Percentiles rank a stretch among this genome's conserved stretches.
These are phyloP conservation scores for Phytophthora sansomeana DNA, from an alignment of 352 stramenopile genomes.

Conservation along the genomic window DNA sequence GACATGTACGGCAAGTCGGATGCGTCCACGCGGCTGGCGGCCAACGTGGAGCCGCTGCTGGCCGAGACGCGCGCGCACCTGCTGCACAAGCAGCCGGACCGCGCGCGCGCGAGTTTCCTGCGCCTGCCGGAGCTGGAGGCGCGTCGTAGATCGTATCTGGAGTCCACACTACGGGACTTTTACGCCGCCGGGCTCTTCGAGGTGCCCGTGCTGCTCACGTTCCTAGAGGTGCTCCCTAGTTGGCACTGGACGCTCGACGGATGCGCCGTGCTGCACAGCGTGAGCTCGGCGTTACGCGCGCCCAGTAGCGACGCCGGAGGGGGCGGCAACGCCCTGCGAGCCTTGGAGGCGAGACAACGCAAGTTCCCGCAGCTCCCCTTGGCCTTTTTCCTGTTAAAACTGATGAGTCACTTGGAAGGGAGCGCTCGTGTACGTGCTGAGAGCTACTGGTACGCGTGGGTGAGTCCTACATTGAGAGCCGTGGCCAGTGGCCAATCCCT, in stretches of 20 bases:
- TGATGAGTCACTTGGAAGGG: constrained; percentile 71
- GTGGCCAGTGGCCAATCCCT: constrained; percentile 57
- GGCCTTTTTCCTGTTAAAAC: constrained; percentile 73
- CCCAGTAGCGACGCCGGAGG: constrained; percentile 34
- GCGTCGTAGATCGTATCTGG: constrained; percentile 48
- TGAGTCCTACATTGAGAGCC: constrained; percentile 58
- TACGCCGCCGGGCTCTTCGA: constrained; percentile 74
- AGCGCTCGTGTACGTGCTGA: constrained; percentile 59
- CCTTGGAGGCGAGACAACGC: constrained; percentile 41
- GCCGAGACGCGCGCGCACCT: constrained; percentile 47
- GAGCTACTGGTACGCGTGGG: constrained; percentile 75
- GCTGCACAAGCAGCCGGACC: constrained; percentile 64
- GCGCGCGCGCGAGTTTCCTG: constrained; percentile 61
- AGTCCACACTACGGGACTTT: constrained; percentile 66
- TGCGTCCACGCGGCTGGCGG: constrained; percentile 13
- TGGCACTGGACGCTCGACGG: constrained; percentile 80
- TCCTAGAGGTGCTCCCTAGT: constrained; percentile 70
- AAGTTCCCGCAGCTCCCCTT: constrained; percentile 69
- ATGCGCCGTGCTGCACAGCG: constrained; percentile 66
- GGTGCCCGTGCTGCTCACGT: constrained; percentile 69
- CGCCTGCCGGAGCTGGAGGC: constrained; percentile 63
- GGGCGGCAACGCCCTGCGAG: constrained; percentile 36
- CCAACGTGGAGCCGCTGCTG: constrained; percentile 39
- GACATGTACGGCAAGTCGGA: background rate
- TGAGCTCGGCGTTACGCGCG: constrained; percentile 55